phyloP scores from a whole-genome alignment of 2,329 filamentous ascomycete genomes.

The Diaporthe citriasiana region DNA sequence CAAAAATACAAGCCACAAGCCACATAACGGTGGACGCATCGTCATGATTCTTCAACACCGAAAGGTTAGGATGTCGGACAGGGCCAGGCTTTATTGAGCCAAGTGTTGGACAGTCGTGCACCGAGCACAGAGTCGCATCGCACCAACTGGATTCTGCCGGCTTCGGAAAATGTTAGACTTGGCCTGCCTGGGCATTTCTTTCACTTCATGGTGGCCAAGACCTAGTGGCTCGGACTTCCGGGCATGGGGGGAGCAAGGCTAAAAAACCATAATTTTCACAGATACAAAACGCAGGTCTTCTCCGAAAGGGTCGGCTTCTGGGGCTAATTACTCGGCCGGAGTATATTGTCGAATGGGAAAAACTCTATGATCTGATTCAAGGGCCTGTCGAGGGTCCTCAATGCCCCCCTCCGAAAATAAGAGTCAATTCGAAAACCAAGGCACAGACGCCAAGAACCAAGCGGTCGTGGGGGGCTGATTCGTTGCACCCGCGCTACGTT shows the following conservation, averaged over 20 bases:
- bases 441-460: constrained; percentile 26
- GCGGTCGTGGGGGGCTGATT: constrained; percentile 9
- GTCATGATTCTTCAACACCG: neutral
- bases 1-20: constrained; percentile 35
- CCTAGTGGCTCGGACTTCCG: constrained; percentile 13
- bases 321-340: constrained; percentile 15
- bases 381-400: constrained; percentile 25
- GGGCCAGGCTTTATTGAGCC: constrained; percentile 12
- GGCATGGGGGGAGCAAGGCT: neutral
- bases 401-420: constrained; percentile 10
- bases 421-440: constrained; percentile 25
- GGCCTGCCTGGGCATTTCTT: constrained; percentile 10
- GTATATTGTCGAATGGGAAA: constrained; percentile 23
- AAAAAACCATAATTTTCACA: neutral
- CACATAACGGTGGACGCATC: constrained; percentile 16
- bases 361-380: constrained; percentile 22
- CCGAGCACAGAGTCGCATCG: constrained; percentile 12
- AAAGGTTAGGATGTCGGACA: constrained; percentile 21
- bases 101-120: constrained; percentile 6
- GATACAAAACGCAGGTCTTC: neutral
- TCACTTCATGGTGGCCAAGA: neutral
- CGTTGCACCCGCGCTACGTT: constrained; percentile 7
- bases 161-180: constrained; percentile 14
- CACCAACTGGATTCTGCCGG: constrained; percentile 5
- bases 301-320: constrained; percentile 23